A percentile compares a stretch with the other conserved stretches of the same genome.
Evolutionary conservation across 2,329 filamentous ascomycete genomes (phyloP).

Genomic region (Laburnicola sp.): DNA sequence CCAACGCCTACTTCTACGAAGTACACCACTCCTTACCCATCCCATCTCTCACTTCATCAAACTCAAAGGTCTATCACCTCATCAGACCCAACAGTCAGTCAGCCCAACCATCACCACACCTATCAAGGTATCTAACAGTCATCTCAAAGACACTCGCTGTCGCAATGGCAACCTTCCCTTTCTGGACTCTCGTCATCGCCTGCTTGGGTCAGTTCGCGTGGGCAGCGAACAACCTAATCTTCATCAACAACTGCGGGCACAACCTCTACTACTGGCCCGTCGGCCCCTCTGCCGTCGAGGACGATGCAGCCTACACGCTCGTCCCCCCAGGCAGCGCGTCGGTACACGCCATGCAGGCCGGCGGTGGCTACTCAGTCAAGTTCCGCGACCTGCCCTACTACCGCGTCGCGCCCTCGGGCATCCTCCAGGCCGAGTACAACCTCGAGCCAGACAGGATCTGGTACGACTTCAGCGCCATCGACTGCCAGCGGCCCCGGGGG

Average conservation of each 20-base stretch:
- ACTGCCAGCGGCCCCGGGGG: constrained; percentile 16
- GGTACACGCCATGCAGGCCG: constrained; percentile 17
- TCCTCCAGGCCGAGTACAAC: constrained; percentile 31
- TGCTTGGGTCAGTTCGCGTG: no score
- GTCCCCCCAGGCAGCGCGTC: constrained; percentile 15
- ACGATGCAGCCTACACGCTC: constrained; percentile 10
- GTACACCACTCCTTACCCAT: no score
- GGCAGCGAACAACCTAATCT: no score
- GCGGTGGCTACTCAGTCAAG: constrained; percentile 23
- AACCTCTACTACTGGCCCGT: constrained; percentile 18
- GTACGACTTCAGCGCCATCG: constrained; percentile 29
- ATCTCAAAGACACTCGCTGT: neutral
- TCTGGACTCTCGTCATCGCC: no score
- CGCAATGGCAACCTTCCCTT: no score
- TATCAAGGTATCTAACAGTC: no score
- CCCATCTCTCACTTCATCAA: no score
- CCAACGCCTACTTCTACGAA: no score
- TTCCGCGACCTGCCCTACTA: constrained; percentile 28
- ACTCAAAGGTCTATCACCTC: no score
- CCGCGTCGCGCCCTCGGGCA: constrained; percentile 19
- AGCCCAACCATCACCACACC: no score
- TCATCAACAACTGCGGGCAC: no score
- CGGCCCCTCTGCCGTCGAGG: constrained; percentile 4
- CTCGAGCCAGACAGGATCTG: constrained; percentile 17
- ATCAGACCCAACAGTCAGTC: no score